Base-by-base conservation (phyloP, 768 basidiomycete species). In the Serendipita sp. region DNA sequence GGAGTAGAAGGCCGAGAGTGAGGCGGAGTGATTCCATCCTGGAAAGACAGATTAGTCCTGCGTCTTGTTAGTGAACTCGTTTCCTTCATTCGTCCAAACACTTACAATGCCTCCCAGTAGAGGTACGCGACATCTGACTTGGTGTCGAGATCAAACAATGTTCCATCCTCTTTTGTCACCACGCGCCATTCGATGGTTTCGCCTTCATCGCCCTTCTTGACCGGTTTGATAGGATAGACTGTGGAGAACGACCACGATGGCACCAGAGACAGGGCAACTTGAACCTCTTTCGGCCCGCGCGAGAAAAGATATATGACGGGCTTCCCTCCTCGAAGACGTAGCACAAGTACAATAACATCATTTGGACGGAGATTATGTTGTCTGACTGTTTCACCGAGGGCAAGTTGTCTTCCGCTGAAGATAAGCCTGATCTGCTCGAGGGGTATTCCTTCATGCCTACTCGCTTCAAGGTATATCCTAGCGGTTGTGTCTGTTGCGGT, bases 101-200 rank as follows among this genome's bases (percentile, higher is more conserved):
- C 66, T 3, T 53, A 68, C 67, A 58, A 45, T 0, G 69, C 71
- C 63, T 72, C 75, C 76, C 77, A 77, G 67, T 73, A 77, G n/a
- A 76, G 68, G 65, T 75, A 77, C 6, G 74, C 65, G 4, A 74
- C 67, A 13, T 73, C 72, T 16, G 71, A 55, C 0, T 70, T 70
- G 2, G 73, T 73, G 0, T 64, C 48, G 18, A 67, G 65, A 33
- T 75, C 74, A 16, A 68, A 66, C 62, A 78, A 65, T 10, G 37
- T 40, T 40, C 37, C 37, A 40, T 40, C 37, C 6, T 5, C 5
- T 40, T 40, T 5, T 1, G 37, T 40, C 5, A 40, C 37, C 5
- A 40, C 37, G 5, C 13, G 1, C 37, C 37, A 40, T 6, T 40
- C 37, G 2, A 40, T 13, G 13, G 37, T 13, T 40, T 40, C 37